A percentile compares a stretch with the other conserved stretches of the same genome.
Evolutionary conservation across 2,329 filamentous ascomycete genomes (phyloP).

Genomic region (Neonectria faginata): DNA sequence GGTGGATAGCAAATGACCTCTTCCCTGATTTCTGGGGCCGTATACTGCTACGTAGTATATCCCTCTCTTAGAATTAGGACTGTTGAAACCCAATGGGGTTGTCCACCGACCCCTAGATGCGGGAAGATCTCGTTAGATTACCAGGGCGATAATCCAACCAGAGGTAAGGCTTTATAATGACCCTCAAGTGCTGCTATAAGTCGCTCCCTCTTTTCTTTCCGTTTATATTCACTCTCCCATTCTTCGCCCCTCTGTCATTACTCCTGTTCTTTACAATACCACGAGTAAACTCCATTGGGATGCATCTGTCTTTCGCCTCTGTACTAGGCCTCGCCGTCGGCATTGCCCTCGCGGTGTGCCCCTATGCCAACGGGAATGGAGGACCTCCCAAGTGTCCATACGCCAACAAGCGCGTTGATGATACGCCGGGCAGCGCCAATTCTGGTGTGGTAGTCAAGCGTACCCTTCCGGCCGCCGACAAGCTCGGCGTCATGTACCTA

Average conservation of each 20-base stretch:
- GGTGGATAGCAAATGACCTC: neutral
- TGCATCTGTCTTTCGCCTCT: constrained; percentile 4
- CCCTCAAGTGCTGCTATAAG: too few relatives aligned
- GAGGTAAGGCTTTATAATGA: neutral
- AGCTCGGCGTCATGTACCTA: constrained; percentile 16
- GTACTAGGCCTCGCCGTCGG: constrained; percentile 9
- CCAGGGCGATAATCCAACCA: neutral
- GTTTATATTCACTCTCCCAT: neutral
- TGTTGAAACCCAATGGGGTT: neutral
- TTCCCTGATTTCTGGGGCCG: neutral
- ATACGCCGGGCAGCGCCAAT: neutral
- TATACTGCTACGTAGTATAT: neutral
- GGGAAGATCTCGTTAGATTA: neutral
- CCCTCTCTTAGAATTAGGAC: neutral
- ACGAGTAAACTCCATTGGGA: neutral
- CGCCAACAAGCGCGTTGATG: constrained; percentile 1
- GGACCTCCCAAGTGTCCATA: constrained; percentile 15
- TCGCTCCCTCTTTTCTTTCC: neutral
- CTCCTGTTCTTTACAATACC: neutral
- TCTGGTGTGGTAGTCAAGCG: neutral
- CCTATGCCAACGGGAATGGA: constrained; percentile 6
- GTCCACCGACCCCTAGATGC: neutral
- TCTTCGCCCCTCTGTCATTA: neutral
- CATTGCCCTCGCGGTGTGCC: constrained; percentile 12
- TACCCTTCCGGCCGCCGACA: neutral